Conservation (phyloP, 1,139 yeast species). For the Saccharomyces hybrid region DNA sequence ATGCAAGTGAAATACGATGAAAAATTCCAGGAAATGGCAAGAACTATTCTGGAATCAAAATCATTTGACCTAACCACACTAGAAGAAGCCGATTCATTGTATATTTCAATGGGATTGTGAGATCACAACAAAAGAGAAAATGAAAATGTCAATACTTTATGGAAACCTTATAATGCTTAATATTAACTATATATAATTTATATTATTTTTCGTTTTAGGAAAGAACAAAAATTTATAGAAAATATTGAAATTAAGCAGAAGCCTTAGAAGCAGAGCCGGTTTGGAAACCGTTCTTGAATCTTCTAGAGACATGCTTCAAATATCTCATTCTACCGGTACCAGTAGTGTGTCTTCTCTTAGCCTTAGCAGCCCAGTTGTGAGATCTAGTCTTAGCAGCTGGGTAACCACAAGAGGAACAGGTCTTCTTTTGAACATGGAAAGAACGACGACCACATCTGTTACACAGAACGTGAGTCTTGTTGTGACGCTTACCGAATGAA, state of each 20-base stretch:
- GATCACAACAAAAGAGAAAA: conserved; percentile 7
- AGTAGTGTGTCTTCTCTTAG: conserved; percentile 99
- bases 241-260: conserved; percentile 21
- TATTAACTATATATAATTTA: conserved; percentile 5
- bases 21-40: conserved; percentile 58
- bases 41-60: conserved; percentile 53
- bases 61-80: conserved; percentile 49
- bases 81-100: conserved; percentile 74
- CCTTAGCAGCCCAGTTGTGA: conserved; percentile 98
- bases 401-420: conserved; percentile 98
- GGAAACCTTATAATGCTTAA: conserved; percentile 1
- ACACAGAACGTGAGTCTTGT: conserved; percentile 99
- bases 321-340: conserved; percentile 99
- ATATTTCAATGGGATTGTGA: conserved; percentile 52
- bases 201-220: conserved; percentile 3
- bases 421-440: conserved; percentile 98
- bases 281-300: conserved; percentile 99
- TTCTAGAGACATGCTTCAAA: conserved; percentile 94
- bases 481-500: conserved; percentile 99
- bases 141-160: not conserved
- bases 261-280: conserved; percentile 52
- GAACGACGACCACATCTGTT: conserved; percentile 99
- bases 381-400: conserved; percentile 99
- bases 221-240: conserved; percentile 2
- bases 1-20: conserved; percentile 42